Conservation (phyloP, 108 stramenopile genomes). For the Aurantiochytrium sp. region DNA sequence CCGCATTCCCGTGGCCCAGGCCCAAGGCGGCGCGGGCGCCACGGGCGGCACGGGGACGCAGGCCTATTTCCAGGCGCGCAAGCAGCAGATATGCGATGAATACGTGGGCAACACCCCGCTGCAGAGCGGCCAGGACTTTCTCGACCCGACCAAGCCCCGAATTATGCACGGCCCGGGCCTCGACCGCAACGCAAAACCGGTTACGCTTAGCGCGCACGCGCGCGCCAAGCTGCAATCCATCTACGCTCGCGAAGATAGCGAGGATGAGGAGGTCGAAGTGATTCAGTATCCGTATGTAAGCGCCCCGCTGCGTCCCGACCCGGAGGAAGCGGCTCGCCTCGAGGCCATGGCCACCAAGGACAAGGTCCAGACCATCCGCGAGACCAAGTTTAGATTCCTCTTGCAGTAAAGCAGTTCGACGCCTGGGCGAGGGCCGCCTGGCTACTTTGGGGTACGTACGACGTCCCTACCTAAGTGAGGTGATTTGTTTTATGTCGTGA, state of each 20-base stretch:
- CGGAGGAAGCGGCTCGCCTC: background rate
- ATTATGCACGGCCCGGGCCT: background rate
- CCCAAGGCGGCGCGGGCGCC: background rate
- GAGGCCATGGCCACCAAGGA: background rate
- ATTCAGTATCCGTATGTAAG: constrained; percentile 4
- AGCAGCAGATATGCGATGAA: background rate
- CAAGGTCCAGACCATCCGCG: background rate
- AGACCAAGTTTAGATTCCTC: background rate
- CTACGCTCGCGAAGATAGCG: background rate
- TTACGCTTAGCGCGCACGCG: background rate
- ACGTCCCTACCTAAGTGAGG: too few relatives aligned
- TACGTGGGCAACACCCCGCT: background rate
- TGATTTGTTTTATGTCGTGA: too few relatives aligned
- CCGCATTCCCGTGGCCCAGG: background rate
- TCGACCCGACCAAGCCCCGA: background rate
- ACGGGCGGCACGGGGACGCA: background rate
- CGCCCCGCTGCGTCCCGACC: background rate
- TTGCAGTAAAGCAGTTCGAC: background rate
- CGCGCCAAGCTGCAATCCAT: background rate
- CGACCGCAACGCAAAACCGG: background rate
- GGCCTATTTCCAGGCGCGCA: background rate
- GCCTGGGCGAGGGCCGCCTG: background rate
- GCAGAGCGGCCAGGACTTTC: background rate
- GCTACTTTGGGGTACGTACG: too few relatives aligned
- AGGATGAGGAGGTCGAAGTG: constrained; percentile 17